Evolutionary conservation across 1,284 basidiomycete species (phyloP).

Genomic region (Rhodotorula sp.): DNA sequence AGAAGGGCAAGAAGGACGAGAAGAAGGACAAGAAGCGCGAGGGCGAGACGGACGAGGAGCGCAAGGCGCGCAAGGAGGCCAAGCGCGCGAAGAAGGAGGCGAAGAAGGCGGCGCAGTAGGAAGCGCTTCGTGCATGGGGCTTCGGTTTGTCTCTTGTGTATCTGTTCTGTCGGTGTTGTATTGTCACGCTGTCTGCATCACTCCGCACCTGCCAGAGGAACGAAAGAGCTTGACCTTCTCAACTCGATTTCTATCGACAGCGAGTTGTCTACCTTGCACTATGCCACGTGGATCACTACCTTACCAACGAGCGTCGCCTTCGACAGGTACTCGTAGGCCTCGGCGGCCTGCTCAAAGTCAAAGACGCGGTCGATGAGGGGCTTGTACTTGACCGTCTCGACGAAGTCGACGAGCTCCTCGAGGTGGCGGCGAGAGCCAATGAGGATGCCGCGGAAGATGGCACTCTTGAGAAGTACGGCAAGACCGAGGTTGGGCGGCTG

Average conservation of each 20-base stretch:
- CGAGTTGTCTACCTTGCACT: background rate
- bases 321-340: constrained; percentile 53
- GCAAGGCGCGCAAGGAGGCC: constrained; percentile 19
- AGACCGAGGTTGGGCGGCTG: constrained; percentile 9
- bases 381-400: constrained; percentile 50
- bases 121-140: too few species aligned
- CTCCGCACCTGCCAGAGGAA: too few species aligned
- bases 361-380: constrained; percentile 49
- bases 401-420: constrained; percentile 50
- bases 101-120: background rate
- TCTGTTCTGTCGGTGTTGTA: too few species aligned
- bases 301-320: constrained; percentile 50
- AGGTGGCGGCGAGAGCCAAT: constrained; percentile 53
- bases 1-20: constrained; percentile 15
- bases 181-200: too few species aligned
- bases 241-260: too few species aligned
- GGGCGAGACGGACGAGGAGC: constrained; percentile 16
- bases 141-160: too few species aligned
- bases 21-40: constrained; percentile 3
- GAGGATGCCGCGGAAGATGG: constrained; percentile 52
- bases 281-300: constrained; percentile 43
- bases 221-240: too few species aligned
- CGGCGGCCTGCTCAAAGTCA: constrained; percentile 50
- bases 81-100: constrained; percentile 26
- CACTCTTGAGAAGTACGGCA: constrained; percentile 12